Percentiles rank a stretch among this genome's conserved stretches.
phyloP scores from a whole-genome alignment of 371 early-diverging fungal genomes.

The Apophysomyces elegans region DNA sequence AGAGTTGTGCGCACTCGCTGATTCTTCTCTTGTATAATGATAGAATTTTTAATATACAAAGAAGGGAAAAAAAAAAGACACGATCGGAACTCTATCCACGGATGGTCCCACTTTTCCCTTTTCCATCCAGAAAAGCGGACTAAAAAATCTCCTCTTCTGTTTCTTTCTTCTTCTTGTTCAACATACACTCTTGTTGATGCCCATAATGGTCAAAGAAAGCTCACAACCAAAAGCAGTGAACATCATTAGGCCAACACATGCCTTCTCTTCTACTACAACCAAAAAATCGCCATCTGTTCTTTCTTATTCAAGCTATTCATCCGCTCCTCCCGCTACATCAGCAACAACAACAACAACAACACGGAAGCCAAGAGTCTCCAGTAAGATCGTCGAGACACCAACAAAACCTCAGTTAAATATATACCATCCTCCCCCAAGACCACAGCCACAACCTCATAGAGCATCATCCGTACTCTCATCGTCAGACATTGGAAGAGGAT shows the following conservation, averaged over 20 bases:
- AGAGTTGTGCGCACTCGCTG: neutral
- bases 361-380: conserved; percentile 6
- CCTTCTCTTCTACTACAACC: conserved; percentile 14
- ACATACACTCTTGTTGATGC: neutral
- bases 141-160: neutral
- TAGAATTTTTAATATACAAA: neutral
- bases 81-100: conserved; percentile 6
- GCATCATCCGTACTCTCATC: conserved; percentile 4
- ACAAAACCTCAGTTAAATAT: conserved; percentile 5
- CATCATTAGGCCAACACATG: conserved; percentile 20
- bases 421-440: conserved; percentile 2
- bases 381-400: conserved; percentile 4
- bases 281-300: conserved; percentile 2
- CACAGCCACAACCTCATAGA: conserved; percentile 12
- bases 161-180: conserved; percentile 4
- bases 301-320: conserved; percentile 4
- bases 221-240: conserved; percentile 22
- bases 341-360: neutral
- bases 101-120: conserved; percentile 9
- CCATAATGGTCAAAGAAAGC: conserved; percentile 12
- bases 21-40: neutral
- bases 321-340: neutral
- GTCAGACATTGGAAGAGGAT: conserved; percentile 9
- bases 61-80: neutral
- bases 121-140: neutral